phyloP scores from a whole-genome alignment of 257 asterid genomes.

The Capsicum rhomboideum region DNA sequence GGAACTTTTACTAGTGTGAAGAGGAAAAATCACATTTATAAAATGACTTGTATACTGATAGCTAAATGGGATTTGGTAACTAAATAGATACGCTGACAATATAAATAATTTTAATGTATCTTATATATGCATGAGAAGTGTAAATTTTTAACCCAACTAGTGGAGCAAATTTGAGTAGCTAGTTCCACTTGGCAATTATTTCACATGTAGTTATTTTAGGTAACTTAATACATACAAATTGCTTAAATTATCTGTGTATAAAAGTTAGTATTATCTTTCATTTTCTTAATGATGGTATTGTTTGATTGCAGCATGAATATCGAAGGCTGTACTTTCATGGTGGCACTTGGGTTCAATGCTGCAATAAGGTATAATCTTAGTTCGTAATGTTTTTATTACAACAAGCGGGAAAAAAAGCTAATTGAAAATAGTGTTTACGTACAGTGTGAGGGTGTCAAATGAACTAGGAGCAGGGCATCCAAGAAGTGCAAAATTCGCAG shows the following conservation, averaged over 20 bases:
- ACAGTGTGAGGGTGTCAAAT: conserved; percentile 50
- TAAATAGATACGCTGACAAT: too few relatives aligned
- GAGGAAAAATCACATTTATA: too few relatives aligned
- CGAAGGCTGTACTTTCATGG: conserved; percentile 32
- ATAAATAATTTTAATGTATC: too few relatives aligned
- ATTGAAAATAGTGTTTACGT: neutral
- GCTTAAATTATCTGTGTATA: neutral
- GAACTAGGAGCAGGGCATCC: conserved; percentile 42
- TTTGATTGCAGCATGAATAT: conserved; percentile 28
- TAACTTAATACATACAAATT: neutral
- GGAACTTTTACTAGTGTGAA: too few relatives aligned
- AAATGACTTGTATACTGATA: too few relatives aligned
- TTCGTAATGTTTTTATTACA: neutral
- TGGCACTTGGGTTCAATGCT: conserved; percentile 34
- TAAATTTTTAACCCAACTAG: too few relatives aligned
- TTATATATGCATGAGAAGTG: too few relatives aligned
- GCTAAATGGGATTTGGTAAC: too few relatives aligned
- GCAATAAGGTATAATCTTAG: conserved; percentile 33
- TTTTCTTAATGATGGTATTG: neutral
- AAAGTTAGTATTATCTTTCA: neutral
- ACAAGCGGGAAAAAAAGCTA: neutral
- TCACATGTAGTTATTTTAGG: neutral
- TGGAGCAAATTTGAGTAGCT: too few relatives aligned
- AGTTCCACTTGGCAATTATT: neutral
- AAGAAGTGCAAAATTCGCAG: conserved; percentile 30